These are phyloP conservation scores for Apiospora kogelbergensis DNA, from an alignment of 2,329 filamentous ascomycete species.

Conservation along the genomic window DNA sequence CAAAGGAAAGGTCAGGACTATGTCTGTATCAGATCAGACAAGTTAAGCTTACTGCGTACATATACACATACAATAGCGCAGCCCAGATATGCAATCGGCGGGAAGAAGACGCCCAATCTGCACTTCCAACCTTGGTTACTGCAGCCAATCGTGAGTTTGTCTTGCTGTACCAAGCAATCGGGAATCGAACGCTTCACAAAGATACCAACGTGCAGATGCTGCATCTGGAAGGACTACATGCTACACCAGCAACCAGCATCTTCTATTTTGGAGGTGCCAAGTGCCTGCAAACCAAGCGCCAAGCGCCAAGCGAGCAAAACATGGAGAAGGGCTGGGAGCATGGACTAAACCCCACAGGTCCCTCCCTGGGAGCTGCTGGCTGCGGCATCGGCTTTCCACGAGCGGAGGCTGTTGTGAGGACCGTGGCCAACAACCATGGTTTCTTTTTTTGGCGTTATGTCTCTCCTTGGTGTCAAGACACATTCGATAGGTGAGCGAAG, in stretches of 20 bases:
- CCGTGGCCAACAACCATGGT: no score
- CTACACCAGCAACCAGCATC: not conserved
- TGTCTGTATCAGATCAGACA: no score
- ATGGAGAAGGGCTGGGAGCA: not conserved
- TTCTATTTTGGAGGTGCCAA: not conserved
- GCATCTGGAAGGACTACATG: not conserved
- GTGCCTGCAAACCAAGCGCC: not conserved
- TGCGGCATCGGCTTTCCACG: not conserved
- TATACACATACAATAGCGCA: not conserved
- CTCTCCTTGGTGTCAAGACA: not conserved
- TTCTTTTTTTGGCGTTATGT: not conserved
- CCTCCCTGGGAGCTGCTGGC: not conserved
- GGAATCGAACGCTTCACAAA: not conserved
- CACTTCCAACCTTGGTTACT: not conserved
- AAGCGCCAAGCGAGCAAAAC: not conserved
- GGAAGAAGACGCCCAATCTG: not conserved
- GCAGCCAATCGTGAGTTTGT: not conserved
- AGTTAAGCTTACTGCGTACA: no score
- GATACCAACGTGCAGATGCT: not conserved
- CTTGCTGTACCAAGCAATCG: not conserved
- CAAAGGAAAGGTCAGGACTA: no score
- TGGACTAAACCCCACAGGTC: not conserved
- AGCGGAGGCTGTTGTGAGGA: not conserved
- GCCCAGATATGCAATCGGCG: not conserved
- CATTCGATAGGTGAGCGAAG: not conserved